A percentile compares a stretch with the other conserved stretches of the same genome.
phyloP scores from a whole-genome alignment of 2,329 filamentous ascomycete genomes.

The Rhynchosporium graminicola region DNA sequence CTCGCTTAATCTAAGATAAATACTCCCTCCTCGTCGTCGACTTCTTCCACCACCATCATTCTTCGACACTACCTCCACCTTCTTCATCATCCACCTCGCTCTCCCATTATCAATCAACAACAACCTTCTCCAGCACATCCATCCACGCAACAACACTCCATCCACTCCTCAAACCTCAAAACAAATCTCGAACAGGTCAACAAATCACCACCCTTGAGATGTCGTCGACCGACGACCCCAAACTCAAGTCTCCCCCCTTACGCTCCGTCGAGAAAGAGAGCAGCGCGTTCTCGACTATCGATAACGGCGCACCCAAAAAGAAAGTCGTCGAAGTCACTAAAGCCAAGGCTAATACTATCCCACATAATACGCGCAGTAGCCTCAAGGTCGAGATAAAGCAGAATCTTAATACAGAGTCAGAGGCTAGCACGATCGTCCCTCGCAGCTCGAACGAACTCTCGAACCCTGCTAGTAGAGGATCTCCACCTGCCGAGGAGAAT shows the following conservation, averaged over 20 bases:
- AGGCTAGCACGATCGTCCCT: not conserved
- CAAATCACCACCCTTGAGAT: not conserved
- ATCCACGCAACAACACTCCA: not conserved
- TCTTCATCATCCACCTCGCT: not conserved
- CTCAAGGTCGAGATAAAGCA: not conserved
- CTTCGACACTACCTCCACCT: no score
- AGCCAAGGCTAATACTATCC: not conserved
- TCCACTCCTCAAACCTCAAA: not conserved
- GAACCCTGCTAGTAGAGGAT: not conserved
- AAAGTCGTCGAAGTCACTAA: not conserved
- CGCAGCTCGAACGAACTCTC: not conserved
- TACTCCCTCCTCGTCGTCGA: no score
- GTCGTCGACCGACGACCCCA: not conserved
- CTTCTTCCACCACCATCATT: no score
- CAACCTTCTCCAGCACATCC: not conserved
- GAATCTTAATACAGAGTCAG: not conserved
- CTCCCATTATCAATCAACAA: not conserved
- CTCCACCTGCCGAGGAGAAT: not conserved
- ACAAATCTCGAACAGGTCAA: not conserved
- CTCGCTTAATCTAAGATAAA: no score
- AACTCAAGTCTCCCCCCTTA: not conserved
- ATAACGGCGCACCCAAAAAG: not conserved
- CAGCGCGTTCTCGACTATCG: not conserved
- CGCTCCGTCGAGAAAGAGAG: conserved; percentile 1
- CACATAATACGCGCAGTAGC: not conserved